Percentiles rank a stretch among this genome's conserved stretches.
phyloP scores from a whole-genome alignment of 192 early-diverging fungal genomes.

The Coemansia nantahalensis region DNA sequence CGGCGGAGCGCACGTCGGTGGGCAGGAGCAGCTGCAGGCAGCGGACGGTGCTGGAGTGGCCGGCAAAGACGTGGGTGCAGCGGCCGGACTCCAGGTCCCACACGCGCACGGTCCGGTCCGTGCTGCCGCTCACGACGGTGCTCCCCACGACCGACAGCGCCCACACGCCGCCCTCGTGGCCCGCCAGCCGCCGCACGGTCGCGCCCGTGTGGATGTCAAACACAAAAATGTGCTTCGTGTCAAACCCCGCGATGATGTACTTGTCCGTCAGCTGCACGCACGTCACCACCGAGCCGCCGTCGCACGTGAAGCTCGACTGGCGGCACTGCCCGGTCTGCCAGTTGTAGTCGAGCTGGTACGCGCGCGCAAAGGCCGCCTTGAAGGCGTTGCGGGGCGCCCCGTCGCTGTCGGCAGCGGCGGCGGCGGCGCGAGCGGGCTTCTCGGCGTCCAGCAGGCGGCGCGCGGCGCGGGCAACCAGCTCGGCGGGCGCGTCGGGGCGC shows the following conservation, averaged over 20 bases:
- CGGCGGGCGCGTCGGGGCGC: conserved; percentile 6
- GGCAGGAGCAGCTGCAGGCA: conserved; percentile 88
- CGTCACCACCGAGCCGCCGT: conserved; percentile 84
- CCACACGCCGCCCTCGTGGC: conserved; percentile 98
- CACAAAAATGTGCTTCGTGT: conserved; percentile 91
- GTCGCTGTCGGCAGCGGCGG: neutral
- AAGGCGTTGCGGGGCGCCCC: conserved; percentile 53
- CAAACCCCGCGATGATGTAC: conserved; percentile 92
- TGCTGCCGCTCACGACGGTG: conserved; percentile 91
- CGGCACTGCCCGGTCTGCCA: conserved; percentile 76
- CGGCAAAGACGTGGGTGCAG: conserved; percentile 93
- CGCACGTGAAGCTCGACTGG: conserved; percentile 77
- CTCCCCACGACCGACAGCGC: conserved; percentile 87
- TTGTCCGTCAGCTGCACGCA: conserved; percentile 96
- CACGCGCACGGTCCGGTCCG: conserved; percentile 91
- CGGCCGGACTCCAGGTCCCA: conserved; percentile 91
- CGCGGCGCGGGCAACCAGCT: conserved; percentile 6
- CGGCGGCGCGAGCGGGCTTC: neutral
- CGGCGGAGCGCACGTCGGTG: conserved; percentile 49
- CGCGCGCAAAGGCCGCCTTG: conserved; percentile 76
- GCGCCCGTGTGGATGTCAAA: conserved; percentile 86
- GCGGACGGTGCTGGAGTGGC: conserved; percentile 92
- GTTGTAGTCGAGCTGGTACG: conserved; percentile 77
- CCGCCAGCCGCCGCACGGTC: conserved; percentile 66
- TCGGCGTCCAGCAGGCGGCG: neutral